Percentiles rank a stretch among this genome's conserved stretches.
These are phyloP conservation scores for Colletotrichum tropicicola DNA, from an alignment of 2,329 filamentous ascomycete species.

Conservation along the genomic window DNA sequence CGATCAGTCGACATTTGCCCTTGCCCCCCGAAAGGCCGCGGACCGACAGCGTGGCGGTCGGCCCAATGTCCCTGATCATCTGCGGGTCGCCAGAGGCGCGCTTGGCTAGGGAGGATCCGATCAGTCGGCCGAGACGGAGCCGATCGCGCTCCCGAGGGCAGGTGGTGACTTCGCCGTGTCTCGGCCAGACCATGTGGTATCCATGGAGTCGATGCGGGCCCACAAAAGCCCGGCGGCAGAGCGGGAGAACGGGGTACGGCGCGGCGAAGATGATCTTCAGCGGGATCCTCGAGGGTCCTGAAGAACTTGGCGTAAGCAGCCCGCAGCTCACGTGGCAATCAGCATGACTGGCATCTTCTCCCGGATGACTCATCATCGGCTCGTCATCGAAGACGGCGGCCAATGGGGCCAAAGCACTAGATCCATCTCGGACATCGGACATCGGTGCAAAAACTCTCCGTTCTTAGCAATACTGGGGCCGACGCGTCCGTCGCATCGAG, in stretches of 20 bases:
- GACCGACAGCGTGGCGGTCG: neutral
- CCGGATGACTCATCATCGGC: conserved; percentile 1
- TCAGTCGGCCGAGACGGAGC: conserved; percentile 11
- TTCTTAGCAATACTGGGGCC: neutral
- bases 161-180: conserved; percentile 1
- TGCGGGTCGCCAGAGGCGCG: neutral
- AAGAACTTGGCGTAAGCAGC: conserved; percentile 1
- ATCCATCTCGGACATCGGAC: conserved; percentile 32
- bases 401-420: neutral
- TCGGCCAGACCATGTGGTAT: neutral
- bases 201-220: neutral
- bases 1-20: neutral
- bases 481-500: neutral
- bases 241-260: conserved; percentile 1
- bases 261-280: neutral
- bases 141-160: neutral
- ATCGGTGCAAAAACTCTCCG: conserved; percentile 38
- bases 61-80: neutral
- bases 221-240: conserved; percentile 14
- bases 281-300: neutral
- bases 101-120: neutral
- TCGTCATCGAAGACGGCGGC: conserved; percentile 6
- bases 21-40: neutral
- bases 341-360: neutral
- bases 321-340: neutral